Percentiles rank a stretch among this genome's conserved stretches.
Evolutionary conservation across 2,329 filamentous ascomycete genomes (phyloP).

Genomic region (Rutstroemia sp.): DNA sequence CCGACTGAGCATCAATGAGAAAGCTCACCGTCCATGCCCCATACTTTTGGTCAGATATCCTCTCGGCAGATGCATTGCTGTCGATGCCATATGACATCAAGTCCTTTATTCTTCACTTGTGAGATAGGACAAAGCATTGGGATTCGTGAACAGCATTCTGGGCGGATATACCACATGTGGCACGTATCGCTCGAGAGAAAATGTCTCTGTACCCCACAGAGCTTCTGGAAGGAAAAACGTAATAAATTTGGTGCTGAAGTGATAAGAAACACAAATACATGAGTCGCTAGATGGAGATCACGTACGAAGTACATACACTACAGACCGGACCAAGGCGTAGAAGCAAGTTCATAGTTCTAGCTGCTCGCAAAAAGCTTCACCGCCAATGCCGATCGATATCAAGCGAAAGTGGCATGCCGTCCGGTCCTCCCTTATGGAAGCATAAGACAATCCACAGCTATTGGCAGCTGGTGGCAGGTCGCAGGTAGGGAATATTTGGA

Average conservation of each 20-base stretch:
- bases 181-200: slow-evolving; percentile 1
- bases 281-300: not conserved
- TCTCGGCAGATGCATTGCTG: not conserved
- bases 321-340: not conserved
- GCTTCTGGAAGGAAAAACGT: not conserved
- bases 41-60: not conserved
- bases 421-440: not conserved
- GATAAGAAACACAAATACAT: not conserved
- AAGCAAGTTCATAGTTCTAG: not conserved
- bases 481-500: not conserved
- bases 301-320: not conserved
- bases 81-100: not conserved
- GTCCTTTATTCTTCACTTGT: not conserved
- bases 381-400: slow-evolving; percentile 6
- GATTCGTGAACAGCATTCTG: not conserved
- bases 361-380: slow-evolving; percentile 2
- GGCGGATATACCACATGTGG: not conserved
- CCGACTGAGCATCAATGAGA: not conserved
- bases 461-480: not conserved
- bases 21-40: not conserved
- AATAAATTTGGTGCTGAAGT: not conserved
- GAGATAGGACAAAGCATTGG: not conserved
- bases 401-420: slow-evolving; percentile 3
- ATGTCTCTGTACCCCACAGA: not conserved
- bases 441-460: not conserved